These are phyloP conservation scores for Phytophthora sp. DNA, from an alignment of 352 stramenopile genomes.

Conservation along the genomic window DNA sequence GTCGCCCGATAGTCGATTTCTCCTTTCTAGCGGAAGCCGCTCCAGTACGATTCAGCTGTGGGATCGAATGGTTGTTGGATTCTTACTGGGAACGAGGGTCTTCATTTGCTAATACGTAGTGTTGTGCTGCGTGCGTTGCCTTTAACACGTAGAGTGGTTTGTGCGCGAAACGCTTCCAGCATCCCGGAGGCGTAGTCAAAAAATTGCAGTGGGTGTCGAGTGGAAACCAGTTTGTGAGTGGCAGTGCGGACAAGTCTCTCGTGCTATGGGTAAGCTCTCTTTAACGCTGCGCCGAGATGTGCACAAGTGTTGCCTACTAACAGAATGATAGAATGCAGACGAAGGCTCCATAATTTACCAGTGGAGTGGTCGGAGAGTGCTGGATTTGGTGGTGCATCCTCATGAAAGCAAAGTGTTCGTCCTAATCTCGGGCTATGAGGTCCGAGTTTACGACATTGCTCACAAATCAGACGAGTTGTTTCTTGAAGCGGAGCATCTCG, in stretches of 20 bases:
- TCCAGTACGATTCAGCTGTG: slow-evolving; percentile 73
- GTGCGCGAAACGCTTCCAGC: slow-evolving; percentile 58
- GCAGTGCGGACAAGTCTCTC: slow-evolving; percentile 75
- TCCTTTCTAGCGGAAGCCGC: slow-evolving; percentile 63
- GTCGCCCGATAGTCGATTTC: slow-evolving; percentile 61
- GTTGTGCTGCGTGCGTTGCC: not conserved
- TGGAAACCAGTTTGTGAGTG: slow-evolving; percentile 69
- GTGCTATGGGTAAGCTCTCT: slow-evolving; percentile 67
- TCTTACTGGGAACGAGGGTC: not conserved
- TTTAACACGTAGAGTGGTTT: slow-evolving; percentile 44
- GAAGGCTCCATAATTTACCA: slow-evolving; percentile 64
- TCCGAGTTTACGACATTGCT: slow-evolving; percentile 66
- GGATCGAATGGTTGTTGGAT: slow-evolving; percentile 47
- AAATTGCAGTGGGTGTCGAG: slow-evolving; percentile 63
- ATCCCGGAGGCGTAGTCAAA: slow-evolving; percentile 56
- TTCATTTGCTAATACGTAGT: not conserved
- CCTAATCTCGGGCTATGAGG: slow-evolving; percentile 57
- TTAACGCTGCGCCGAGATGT: not conserved
- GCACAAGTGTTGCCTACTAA: not conserved
- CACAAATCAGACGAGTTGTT: slow-evolving; percentile 67
- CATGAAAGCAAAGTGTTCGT: slow-evolving; percentile 62
- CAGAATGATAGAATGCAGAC: slow-evolving; percentile 44
- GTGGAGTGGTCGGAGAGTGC: slow-evolving; percentile 65
- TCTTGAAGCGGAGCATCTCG: slow-evolving; percentile 53
- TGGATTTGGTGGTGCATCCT: slow-evolving; percentile 69